phyloP scores from a whole-genome alignment of 768 basidiomycete species.

The Fomitopsis pulvina region DNA sequence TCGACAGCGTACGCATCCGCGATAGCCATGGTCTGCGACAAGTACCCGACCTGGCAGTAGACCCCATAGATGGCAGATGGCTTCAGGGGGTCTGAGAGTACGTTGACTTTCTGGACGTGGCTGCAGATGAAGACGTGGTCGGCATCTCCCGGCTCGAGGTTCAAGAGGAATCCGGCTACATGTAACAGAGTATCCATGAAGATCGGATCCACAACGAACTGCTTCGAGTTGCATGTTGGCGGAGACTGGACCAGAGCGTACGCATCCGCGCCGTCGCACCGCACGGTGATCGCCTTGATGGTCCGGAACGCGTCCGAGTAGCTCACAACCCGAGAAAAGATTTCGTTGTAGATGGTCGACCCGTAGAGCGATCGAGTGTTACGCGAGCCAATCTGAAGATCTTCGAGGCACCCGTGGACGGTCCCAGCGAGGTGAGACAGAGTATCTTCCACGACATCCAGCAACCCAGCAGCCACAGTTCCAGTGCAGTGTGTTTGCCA shows the following conservation, averaged over 20 bases:
- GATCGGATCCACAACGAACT: slow-evolving; percentile 43
- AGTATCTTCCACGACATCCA: slow-evolving; percentile 26
- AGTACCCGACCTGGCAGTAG: slow-evolving; percentile 42
- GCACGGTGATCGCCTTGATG: slow-evolving; percentile 47
- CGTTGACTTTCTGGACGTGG: slow-evolving; percentile 40
- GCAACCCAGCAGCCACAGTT: slow-evolving; percentile 32
- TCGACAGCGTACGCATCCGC: slow-evolving; percentile 48
- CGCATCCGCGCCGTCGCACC: slow-evolving; percentile 28
- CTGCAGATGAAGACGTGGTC: slow-evolving; percentile 58
- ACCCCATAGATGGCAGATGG: slow-evolving; percentile 38
- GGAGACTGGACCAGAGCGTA: slow-evolving; percentile 44
- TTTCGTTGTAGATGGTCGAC: slow-evolving; percentile 54
- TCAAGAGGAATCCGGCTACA: slow-evolving; percentile 63
- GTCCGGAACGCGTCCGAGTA: slow-evolving; percentile 55
- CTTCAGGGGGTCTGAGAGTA: slow-evolving; percentile 38
- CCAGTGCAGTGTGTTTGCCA: slow-evolving; percentile 35
- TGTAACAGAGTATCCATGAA: slow-evolving; percentile 67
- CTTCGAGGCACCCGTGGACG: slow-evolving; percentile 27
- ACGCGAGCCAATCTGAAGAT: slow-evolving; percentile 18
- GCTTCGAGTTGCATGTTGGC: slow-evolving; percentile 20
- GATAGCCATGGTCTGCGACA: slow-evolving; percentile 38
- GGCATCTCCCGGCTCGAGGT: slow-evolving; percentile 41
- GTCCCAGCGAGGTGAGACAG: slow-evolving; percentile 25
- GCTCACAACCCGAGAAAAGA: slow-evolving; percentile 63
- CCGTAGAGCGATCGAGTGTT: slow-evolving; percentile 43